These are phyloP conservation scores for Gryganskiella cystojenkinii DNA, from an alignment of 192 early-diverging fungal genomes.

Conservation along the genomic window DNA sequence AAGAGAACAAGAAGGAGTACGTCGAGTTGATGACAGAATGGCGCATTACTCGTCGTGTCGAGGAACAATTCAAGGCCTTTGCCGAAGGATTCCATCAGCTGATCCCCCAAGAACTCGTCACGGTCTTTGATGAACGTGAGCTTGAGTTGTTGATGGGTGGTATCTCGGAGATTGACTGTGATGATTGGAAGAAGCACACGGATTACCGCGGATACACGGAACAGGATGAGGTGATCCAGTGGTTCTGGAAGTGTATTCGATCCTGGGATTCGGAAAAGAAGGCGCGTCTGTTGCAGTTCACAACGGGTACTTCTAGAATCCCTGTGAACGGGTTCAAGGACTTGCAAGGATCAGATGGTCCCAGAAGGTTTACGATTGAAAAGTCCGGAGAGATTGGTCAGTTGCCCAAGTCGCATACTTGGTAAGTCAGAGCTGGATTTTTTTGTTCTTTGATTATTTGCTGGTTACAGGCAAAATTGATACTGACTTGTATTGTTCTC, in stretches of 20 bases:
- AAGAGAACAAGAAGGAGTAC: conserved; percentile 97
- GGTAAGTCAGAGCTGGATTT: conserved; percentile 55
- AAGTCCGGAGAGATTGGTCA: conserved; percentile 86
- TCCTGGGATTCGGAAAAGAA: conserved; percentile 94
- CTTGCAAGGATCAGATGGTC: conserved; percentile 96
- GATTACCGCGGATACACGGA: conserved; percentile 98
- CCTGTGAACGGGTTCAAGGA: conserved; percentile 99
- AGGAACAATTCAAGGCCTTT: conserved; percentile 96
- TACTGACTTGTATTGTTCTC: conserved; percentile 11
- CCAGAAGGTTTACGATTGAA: conserved; percentile 94
- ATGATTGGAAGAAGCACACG: conserved; percentile 99
- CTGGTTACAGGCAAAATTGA: not conserved
- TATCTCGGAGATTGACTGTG: conserved; percentile 94
- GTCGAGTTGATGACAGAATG: conserved; percentile 90
- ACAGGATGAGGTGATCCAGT: conserved; percentile 92
- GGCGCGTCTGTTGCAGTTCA: conserved; percentile 94
- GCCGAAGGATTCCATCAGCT: conserved; percentile 93
- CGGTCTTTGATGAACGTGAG: conserved; percentile 98
- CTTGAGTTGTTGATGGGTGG: conserved; percentile 97
- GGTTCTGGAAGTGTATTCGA: conserved; percentile 95
- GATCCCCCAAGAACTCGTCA: conserved; percentile 93
- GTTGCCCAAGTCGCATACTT: conserved; percentile 95
- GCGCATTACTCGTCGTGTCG: conserved; percentile 88
- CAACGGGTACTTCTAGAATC: conserved; percentile 96
- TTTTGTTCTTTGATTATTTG: not conserved